Base-by-base conservation (phyloP, 1,284 basidiomycete genomes). In the Blastosporella zonata region DNA sequence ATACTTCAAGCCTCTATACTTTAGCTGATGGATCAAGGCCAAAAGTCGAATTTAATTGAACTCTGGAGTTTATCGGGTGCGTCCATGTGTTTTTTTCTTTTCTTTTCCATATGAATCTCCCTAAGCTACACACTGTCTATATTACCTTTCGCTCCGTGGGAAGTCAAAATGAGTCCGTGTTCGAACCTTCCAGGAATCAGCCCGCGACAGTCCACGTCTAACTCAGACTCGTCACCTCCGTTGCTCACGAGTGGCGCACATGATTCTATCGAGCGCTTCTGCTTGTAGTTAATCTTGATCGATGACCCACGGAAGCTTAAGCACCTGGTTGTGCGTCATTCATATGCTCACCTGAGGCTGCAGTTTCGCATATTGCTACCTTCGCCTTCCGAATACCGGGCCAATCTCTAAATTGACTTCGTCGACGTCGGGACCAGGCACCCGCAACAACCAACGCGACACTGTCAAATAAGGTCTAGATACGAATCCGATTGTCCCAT, bases 341-440 rank as follows among this genome's bases (percentile, higher is more conserved):
- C 21, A 34, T 39, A 15, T 23, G 22, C 28, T 17, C 28, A 17
- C 20, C 28, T 5, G 8, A 7, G 3, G 33, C 33, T 6, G 15
- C 25, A 18, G 5, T 13, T 22, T 22, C 6, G 13, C 25, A 36
- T 46, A 31, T 31, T 29, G 1, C 12, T 43, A 18, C 20, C 25
- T 21, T 39, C 36, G 20, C 28, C n/a, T 38, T 29, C 41, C 42
- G 31, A 33, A 34, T 27, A 34, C 28, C 34, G 23, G 25, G 9
- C 21, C 17, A 13, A 17, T 27, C 6, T 17, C 28, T 6, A 20
- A 44, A 25, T 21, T 44, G 12, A 20, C 36, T 37, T 37, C 25
- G 43, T 49, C 47, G 45, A 46, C 44, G 25, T 41, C 46, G 43
- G 48, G 22, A 41, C 22, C 12, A 45, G 43, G 36, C 49, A 50